Evolutionary conservation across 78 protist species (phyloP).

Genomic region (Cavenderia fasciculata): DNA sequence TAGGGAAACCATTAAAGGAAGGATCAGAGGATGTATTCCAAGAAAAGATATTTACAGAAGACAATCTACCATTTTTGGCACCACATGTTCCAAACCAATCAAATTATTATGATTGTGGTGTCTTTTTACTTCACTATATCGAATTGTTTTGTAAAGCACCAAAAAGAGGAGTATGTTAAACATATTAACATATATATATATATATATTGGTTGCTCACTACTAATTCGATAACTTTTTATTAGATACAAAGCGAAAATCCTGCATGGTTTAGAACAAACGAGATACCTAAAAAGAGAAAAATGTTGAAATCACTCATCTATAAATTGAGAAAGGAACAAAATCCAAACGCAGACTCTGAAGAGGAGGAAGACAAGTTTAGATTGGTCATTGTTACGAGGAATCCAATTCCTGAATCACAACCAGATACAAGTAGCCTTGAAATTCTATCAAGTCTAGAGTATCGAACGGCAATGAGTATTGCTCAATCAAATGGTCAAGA

Average conservation of each 20-base stretch:
- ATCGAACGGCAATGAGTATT: neutral
- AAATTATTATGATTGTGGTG: constrained; percentile 78
- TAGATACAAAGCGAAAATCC: constrained; percentile 40
- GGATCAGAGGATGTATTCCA: neutral
- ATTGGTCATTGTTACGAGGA: neutral
- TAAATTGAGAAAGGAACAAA: constrained; percentile 15
- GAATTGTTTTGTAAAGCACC: constrained; percentile 75
- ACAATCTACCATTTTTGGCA: neutral
- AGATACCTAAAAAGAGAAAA: constrained; percentile 19
- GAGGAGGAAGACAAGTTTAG: constrained; percentile 40
- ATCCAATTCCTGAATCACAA: neutral
- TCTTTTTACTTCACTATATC: constrained; percentile 62
- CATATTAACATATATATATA: neutral
- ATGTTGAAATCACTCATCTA: constrained; percentile 14
- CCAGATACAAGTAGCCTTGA: constrained; percentile 9
- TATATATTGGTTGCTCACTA: no score
- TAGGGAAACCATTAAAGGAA: neutral
- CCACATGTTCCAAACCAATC: constrained; percentile 72
- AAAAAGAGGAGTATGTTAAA: neutral
- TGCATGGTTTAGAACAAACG: constrained; percentile 25
- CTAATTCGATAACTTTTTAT: no score
- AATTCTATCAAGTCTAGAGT: neutral
- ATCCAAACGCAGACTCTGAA: neutral
- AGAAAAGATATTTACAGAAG: neutral
- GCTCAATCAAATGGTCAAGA: neutral